Base-by-base conservation (phyloP, 352 stramenopile genomes). In the Elongisporangium undulatum region DNA sequence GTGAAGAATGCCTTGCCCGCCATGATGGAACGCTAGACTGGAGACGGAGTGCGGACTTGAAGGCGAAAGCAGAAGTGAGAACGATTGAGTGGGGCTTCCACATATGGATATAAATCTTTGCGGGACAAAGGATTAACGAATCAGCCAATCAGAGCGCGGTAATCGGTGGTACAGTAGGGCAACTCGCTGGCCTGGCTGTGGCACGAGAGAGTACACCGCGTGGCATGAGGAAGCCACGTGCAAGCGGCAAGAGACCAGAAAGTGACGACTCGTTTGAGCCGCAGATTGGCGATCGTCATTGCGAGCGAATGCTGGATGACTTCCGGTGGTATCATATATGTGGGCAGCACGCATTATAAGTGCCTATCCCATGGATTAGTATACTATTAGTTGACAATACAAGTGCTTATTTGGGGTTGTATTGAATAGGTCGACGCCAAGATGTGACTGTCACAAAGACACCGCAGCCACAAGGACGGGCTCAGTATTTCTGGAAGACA, bases 1-100 rank as follows among this genome's bases (percentile, higher is more conserved):
- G 74, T 82, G 56, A 78, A 79, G 64, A 74, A 41, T 51, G 64
- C 72, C n/a, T 19, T 56, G 23, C 52, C 13, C 67, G 68, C 0
- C 67, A 45, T 45, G 34, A 0, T 45, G 10, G 34, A 45, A 45
- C 34, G 9, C 34, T 45, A 12, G 34, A 45, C 34, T 17, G 34
- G 34, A 45, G 34, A 45, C 34, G 34, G 34, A 45, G 34, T 45
- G 34, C 34, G 34, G 34, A 45, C 34, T 45, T 45, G 34, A 45
- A 45, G 34, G 34, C 16, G 12, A 45, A 45, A 45, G 10, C 2
- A 45, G 13, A 45, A 45, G 34, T 59, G 53, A 45, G 34, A 39
- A 39, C 29, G 29, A 39, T 7, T 16, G 9, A 45, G 12, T 1
- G 34, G 3, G 34, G 12, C 10, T 45, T 17, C 34, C 34, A 17